Percentiles rank a stretch among this genome's conserved stretches.
These are phyloP conservation scores for Emmonsiellopsis sp. DNA, from an alignment of 2,329 filamentous ascomycete species.

Conservation along the genomic window DNA sequence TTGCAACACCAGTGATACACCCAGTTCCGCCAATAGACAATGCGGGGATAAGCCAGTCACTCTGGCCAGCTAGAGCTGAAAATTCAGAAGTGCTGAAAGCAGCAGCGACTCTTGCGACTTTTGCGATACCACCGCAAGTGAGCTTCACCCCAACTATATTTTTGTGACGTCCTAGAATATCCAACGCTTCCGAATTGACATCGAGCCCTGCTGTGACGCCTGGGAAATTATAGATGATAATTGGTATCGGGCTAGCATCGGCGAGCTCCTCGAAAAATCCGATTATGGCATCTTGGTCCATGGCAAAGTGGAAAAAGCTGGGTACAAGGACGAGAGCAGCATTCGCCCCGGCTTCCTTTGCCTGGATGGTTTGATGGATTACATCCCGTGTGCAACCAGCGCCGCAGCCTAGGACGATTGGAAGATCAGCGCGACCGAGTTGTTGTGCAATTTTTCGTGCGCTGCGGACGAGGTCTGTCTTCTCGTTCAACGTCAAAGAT, in stretches of 20 bases:
- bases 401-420: constrained; percentile 34
- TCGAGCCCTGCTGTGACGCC: constrained; percentile 35
- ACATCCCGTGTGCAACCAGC: constrained; percentile 31
- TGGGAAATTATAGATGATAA: constrained; percentile 42
- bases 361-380: constrained; percentile 53
- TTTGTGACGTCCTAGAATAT: constrained; percentile 20
- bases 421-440: constrained; percentile 23
- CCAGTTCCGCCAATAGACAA: constrained; percentile 50
- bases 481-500: constrained; percentile 31
- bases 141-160: constrained; percentile 31
- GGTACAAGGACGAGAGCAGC: constrained; percentile 65
- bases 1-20: constrained; percentile 54
- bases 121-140: constrained; percentile 31
- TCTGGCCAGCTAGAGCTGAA: constrained; percentile 32
- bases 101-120: constrained; percentile 31
- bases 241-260: constrained; percentile 39
- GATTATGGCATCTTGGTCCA: constrained; percentile 48
- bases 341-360: constrained; percentile 57
- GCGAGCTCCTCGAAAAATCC: constrained; percentile 57
- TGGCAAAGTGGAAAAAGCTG: constrained; percentile 60
- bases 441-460: constrained; percentile 28
- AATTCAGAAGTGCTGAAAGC: constrained; percentile 28
- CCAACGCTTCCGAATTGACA: constrained; percentile 32
- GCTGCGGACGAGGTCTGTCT: constrained; percentile 28
- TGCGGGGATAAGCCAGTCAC: constrained; percentile 44